Percentiles rank a stretch among this genome's conserved stretches.
These are phyloP conservation scores for Fusarium sp. DNA, from an alignment of 2,329 filamentous ascomycete species.

Conservation along the genomic window DNA sequence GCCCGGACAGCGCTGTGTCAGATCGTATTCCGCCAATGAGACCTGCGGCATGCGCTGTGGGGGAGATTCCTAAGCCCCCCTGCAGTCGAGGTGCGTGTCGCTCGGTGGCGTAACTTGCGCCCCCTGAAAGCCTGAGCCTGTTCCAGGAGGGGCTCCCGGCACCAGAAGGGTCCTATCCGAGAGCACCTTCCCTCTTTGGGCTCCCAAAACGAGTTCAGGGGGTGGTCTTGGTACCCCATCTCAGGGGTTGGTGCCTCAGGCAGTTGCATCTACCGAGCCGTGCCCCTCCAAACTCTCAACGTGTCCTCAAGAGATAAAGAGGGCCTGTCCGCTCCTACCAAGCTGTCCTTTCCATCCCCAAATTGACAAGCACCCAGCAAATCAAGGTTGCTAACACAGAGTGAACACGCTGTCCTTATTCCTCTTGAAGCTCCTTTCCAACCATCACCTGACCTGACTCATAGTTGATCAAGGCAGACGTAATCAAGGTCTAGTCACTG, in stretches of 20 bases:
- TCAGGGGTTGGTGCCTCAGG: slow-evolving; percentile 47
- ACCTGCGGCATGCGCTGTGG: background rate
- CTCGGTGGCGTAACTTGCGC: slow-evolving; percentile 26
- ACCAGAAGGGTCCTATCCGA: slow-evolving; percentile 23
- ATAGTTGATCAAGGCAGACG: slow-evolving; percentile 30
- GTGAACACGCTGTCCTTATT: slow-evolving; percentile 45
- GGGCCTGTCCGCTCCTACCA: slow-evolving; percentile 38
- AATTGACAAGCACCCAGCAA: slow-evolving; percentile 26
- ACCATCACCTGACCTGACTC: slow-evolving; percentile 42
- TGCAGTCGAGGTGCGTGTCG: slow-evolving; percentile 31
- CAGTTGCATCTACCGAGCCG: slow-evolving; percentile 19
- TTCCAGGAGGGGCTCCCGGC: slow-evolving; percentile 25
- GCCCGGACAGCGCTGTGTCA: slow-evolving; percentile 9
- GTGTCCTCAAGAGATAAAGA: slow-evolving; percentile 53
- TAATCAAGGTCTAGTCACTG: slow-evolving; percentile 28
- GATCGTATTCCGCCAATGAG: slow-evolving; percentile 31
- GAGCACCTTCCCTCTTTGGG: slow-evolving; percentile 24
- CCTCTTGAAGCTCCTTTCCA: slow-evolving; percentile 23
- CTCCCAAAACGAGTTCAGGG: slow-evolving; percentile 27
- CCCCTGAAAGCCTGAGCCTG: slow-evolving; percentile 37
- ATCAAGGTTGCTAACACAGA: slow-evolving; percentile 27
- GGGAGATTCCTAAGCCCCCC: slow-evolving; percentile 25
- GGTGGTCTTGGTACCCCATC: slow-evolving; percentile 2
- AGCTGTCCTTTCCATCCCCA: slow-evolving; percentile 21
- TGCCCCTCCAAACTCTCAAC: slow-evolving; percentile 40